A percentile compares a stretch with the other conserved stretches of the same genome.
Evolutionary conservation across 805 yeast species (phyloP).

Genomic region (Metschnikowia arizonensis): DNA sequence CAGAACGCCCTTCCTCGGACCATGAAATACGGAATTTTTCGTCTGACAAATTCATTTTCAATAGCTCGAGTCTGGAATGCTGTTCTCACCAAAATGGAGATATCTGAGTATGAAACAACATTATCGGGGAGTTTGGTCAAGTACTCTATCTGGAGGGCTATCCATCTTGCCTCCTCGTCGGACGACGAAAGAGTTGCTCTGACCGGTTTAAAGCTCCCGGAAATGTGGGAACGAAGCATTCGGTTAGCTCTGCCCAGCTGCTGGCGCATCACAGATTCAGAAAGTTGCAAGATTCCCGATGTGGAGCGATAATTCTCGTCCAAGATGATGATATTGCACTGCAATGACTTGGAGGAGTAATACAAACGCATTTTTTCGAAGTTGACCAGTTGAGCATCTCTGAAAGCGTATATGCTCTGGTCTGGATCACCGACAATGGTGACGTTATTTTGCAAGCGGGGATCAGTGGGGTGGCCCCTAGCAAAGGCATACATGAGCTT

Average conservation of each 20-base stretch:
- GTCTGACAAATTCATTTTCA: constrained; percentile 57
- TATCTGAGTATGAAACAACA: constrained; percentile 50
- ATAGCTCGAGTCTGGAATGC: constrained; percentile 56
- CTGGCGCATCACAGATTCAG: constrained; percentile 63
- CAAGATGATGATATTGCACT: constrained; percentile 40
- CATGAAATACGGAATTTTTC: constrained; percentile 60
- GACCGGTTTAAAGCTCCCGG: constrained; percentile 44
- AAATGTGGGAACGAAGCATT: constrained; percentile 44
- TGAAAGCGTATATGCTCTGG: constrained; percentile 86
- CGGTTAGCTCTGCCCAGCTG: constrained; percentile 47
- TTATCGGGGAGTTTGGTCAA: constrained; percentile 42
- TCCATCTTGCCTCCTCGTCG: constrained; percentile 53
- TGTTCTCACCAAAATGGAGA: constrained; percentile 70
- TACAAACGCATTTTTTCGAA: constrained; percentile 52
- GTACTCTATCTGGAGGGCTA: constrained; percentile 52
- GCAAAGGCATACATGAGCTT: constrained; percentile 54
- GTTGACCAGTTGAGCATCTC: constrained; percentile 72
- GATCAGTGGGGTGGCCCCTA: constrained; percentile 29
- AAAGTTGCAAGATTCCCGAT: constrained; percentile 53
- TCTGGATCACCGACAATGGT: constrained; percentile 97
- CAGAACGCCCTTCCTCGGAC: constrained; percentile 76
- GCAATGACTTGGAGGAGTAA: constrained; percentile 23
- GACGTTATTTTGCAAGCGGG: constrained; percentile 44
- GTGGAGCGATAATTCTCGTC: constrained; percentile 82
- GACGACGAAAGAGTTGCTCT: constrained; percentile 37